phyloP scores from a whole-genome alignment of 2,329 filamentous ascomycete species.

The Fusarium nisikadoi region DNA sequence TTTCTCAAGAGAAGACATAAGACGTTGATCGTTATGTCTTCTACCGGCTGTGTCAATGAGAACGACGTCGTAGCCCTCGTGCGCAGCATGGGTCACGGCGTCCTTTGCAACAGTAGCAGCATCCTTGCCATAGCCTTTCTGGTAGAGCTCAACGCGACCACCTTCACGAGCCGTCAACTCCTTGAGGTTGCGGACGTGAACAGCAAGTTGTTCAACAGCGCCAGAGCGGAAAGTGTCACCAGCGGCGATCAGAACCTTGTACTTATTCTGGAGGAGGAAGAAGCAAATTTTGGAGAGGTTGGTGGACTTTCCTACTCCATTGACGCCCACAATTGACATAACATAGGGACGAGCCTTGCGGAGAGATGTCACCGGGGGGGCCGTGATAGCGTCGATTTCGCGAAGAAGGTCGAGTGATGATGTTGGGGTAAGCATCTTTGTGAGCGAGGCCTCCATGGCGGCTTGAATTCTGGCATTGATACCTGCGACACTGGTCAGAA shows the following conservation, averaged over 20 bases:
- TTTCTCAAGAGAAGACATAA: conserved; percentile 97
- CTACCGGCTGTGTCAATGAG: conserved; percentile 96
- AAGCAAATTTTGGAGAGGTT: conserved; percentile 98
- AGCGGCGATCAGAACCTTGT: conserved; percentile 91
- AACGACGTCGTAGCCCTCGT: conserved; percentile 87
- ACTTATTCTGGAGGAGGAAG: conserved; percentile 97
- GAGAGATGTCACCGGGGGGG: conserved; percentile 71
- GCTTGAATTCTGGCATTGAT: conserved; percentile 84
- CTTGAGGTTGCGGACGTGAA: conserved; percentile 92
- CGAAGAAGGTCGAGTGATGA: conserved; percentile 93
- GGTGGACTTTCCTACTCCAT: conserved; percentile 97
- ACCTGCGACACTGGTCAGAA: conserved; percentile 52
- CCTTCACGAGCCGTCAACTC: conserved; percentile 88
- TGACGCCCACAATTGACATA: conserved; percentile 97
- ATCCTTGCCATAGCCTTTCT: conserved; percentile 98
- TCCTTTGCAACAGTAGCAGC: conserved; percentile 95
- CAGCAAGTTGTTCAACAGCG: conserved; percentile 94
- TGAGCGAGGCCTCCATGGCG: conserved; percentile 91
- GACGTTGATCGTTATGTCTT: conserved; percentile 91
- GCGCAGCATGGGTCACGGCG: conserved; percentile 82
- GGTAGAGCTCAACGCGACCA: conserved; percentile 88
- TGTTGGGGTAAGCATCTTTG: conserved; percentile 95
- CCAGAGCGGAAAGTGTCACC: conserved; percentile 98
- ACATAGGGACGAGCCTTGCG: conserved; percentile 84
- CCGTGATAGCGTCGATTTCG: conserved; percentile 84